phyloP scores from a whole-genome alignment of 2,329 filamentous ascomycete species.

The Neophaeococcomyces mojaviensis region DNA sequence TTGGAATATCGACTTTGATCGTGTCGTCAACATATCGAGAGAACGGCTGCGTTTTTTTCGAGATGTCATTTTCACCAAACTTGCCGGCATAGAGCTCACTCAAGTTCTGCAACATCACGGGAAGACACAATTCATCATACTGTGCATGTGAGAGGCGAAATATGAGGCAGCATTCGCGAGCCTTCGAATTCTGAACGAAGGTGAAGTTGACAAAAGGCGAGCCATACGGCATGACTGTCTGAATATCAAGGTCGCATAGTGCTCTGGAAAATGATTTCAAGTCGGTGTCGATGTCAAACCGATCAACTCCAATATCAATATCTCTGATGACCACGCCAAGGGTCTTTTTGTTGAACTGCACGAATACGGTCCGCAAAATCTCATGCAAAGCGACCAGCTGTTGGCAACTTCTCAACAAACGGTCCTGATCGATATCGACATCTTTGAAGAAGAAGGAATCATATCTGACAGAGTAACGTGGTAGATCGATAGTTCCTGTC shows the following conservation, averaged over 20 bases:
- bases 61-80: conserved; percentile 28
- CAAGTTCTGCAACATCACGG: conserved; percentile 54
- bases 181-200: conserved; percentile 38
- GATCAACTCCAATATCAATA: conserved; percentile 44
- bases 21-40: conserved; percentile 39
- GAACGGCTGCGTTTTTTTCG: conserved; percentile 37
- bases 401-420: conserved; percentile 38
- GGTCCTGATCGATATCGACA: conserved; percentile 40
- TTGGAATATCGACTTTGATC: conserved; percentile 25
- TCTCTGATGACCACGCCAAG: conserved; percentile 53
- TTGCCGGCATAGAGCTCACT: conserved; percentile 49
- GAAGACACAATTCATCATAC: conserved; percentile 62
- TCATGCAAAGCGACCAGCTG: conserved; percentile 55
- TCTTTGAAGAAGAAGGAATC: conserved; percentile 59
- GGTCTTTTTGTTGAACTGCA: conserved; percentile 44
- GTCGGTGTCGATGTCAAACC: conserved; percentile 46
- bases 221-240: conserved; percentile 50
- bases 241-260: conserved; percentile 50
- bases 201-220: conserved; percentile 56
- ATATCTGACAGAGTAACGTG: conserved; percentile 57
- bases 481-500: conserved; percentile 48
- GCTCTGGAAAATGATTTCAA: conserved; percentile 46
- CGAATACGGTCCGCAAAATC: conserved; percentile 59
- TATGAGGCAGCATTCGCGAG: conserved; percentile 42
- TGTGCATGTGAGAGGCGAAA: conserved; percentile 60